Evolutionary conservation across 805 yeast genomes (phyloP), one percentile per base, ranked within the genome.

Genomic region (Starmerella asiatica): DNA sequence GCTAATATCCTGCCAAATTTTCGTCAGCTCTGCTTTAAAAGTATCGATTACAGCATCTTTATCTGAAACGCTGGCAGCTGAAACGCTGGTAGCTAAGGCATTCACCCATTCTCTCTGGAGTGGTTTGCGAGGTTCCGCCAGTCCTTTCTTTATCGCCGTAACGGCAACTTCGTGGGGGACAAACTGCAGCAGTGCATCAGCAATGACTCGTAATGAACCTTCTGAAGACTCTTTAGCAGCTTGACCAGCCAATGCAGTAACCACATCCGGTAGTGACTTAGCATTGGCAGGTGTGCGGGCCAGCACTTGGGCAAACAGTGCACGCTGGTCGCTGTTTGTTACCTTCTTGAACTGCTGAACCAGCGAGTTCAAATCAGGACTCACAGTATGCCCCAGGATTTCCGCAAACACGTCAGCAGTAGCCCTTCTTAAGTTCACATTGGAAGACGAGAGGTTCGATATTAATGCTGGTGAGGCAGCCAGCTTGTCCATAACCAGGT

Each of bases 141-240:
- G 60, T 0, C 95, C 95, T 15, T 64, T 58, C n/a, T 57, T 59
- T 24, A 81, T 55, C 1, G 53, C 46, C 12, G 30, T 39, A 1
- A 49, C 39, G 19, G 52, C 44, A 11, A 35, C 3, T 11, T 28
- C 18, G 16, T 49, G 44, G n/a, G 43, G 37, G 2, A 49, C 43
- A 18, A 62, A 44, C 2, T 61, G 36, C 9, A 55, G 50, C 9
- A 74, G 67, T 0, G 79, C 69, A 7, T 59, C 56, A 5, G 78
- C 61, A 42, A 75, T 61, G 3, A 64, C 60, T 3, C 61, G 43
- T 29, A 85, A 62, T 0, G 81, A 72, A 1, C 47, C 15, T 53
- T 88, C 97, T 50, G 84, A 82, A 34, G 75, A 71, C 51, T 88
- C 97, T 49, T 81, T 85, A 0, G 70, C 38, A 3, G 79, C 63